Base-by-base conservation (phyloP, 2,329 filamentous ascomycete genomes). In the Scleromitrula shiraiana region DNA sequence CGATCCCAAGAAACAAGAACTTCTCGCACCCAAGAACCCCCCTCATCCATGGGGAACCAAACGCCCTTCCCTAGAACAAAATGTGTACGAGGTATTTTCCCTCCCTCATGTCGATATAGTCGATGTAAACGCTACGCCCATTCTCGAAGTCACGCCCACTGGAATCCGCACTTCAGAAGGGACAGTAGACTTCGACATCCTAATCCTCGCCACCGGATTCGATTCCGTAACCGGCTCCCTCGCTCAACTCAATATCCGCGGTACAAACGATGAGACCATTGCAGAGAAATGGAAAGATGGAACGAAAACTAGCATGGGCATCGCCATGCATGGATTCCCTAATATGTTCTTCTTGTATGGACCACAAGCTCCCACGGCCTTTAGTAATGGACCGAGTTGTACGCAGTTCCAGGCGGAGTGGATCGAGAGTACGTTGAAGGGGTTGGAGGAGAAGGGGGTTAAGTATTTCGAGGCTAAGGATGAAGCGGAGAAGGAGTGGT, bases 81-180 rank as follows among this genome's bases (percentile, higher is more conserved):
- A 65, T 33, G 77, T 73, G 56, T 78, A 71, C 53, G 74, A 78
- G 50, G 64, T 68, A 3, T 67, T 72, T 45, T 69, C 75, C 51
- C 65, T 65, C 15, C 59, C 64, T 0, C 69, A 73, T 26, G 71
- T 77, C 2, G 56, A 68, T 2, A 54, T 78, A 2, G 65, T 77
- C 1, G 64, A 71, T 38, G 53, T 75, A 14, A 70, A 68, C 9
- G 56, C 64, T 7, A 68, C 66, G 2, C 64, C 68, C 0, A 73
- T 78, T 48, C 58, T 57, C 2, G 52, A 26, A 59, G 62, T 71
- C 22, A 69, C 65, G 2, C 50, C 60, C n/a, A 59, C 56, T 0
- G 70, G 70, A 2, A 59, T 71, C 15, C 50, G 50, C 5, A 58
- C 57, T 32, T 55, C 57, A 4, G 55, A 65, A 40, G 63, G 63